Conservation (phyloP, 164 flowering plant genomes). For the Litsea cubeba region DNA sequence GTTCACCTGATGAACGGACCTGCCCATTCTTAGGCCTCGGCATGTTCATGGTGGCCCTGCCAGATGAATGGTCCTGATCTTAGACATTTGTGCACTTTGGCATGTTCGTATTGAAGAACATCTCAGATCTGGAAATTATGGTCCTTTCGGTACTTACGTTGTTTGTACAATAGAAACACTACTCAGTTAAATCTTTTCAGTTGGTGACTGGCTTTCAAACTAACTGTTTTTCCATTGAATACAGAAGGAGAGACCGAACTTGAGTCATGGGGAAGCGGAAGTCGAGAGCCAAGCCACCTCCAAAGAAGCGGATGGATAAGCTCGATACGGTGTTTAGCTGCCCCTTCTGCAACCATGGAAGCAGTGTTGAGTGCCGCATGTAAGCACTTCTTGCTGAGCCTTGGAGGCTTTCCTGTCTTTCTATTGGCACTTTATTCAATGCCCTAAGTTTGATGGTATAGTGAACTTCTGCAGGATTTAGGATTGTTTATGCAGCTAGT, state of each 20-base stretch:
- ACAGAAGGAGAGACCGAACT: neutral
- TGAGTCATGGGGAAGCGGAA: slow-evolving; percentile 68
- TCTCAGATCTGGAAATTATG: neutral
- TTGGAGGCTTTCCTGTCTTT: too few species aligned
- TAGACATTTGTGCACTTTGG: too few species aligned
- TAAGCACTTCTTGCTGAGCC: slow-evolving; percentile 27
- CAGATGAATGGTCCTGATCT: too few species aligned
- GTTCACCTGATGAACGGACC: too few species aligned
- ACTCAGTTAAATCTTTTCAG: neutral
- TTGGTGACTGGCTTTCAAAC: neutral
- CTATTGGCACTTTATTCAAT: too few species aligned
- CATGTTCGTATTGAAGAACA: too few species aligned
- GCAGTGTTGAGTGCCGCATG: slow-evolving; percentile 83
- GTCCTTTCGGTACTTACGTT: neutral
- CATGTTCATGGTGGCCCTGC: too few species aligned
- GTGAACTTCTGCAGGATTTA: too few species aligned
- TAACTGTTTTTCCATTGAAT: neutral
- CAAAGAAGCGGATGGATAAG: slow-evolving; percentile 84
- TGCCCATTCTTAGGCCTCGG: too few species aligned
- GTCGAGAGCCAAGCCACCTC: slow-evolving; percentile 58
- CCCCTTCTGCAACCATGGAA: slow-evolving; percentile 74
- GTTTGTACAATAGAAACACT: neutral
- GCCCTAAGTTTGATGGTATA: too few species aligned
- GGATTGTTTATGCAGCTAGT: too few species aligned
- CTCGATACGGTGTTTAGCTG: slow-evolving; percentile 93